Evolutionary conservation across 2,329 filamentous ascomycete species (phyloP).

Genomic region (Pseudogymnoascus sp.): DNA sequence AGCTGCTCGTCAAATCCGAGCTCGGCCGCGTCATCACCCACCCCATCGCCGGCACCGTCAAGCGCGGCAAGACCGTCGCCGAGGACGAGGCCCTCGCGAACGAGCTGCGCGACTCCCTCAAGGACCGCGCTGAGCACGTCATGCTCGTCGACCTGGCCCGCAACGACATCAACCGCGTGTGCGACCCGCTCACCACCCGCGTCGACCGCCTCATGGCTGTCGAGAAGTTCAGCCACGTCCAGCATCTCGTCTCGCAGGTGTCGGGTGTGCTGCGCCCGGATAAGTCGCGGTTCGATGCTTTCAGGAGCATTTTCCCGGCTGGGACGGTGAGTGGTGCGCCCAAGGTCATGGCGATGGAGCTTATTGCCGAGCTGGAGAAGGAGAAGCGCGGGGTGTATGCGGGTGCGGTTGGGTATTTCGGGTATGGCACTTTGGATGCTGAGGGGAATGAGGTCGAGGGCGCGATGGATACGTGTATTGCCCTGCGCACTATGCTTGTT

Average conservation of each 20-base stretch:
- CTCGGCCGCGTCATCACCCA: constrained; percentile 85
- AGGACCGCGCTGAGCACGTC: constrained; percentile 90
- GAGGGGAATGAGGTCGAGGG: constrained; percentile 60
- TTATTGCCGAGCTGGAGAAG: constrained; percentile 86
- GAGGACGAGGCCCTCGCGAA: constrained; percentile 75
- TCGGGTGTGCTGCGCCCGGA: constrained; percentile 76
- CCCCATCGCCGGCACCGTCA: constrained; percentile 92
- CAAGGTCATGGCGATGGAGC: constrained; percentile 93
- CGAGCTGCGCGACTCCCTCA: constrained; percentile 69
- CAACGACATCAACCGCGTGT: constrained; percentile 94
- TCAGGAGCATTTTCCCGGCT: constrained; percentile 92
- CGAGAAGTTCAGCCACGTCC: constrained; percentile 91
- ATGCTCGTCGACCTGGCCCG: constrained; percentile 95
- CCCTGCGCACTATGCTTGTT: constrained; percentile 78
- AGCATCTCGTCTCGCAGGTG: constrained; percentile 93
- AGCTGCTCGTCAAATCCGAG: constrained; percentile 88
- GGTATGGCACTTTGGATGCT: constrained; percentile 64
- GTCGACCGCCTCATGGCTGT: constrained; percentile 94
- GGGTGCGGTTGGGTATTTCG: constrained; percentile 94
- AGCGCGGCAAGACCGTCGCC: constrained; percentile 68
- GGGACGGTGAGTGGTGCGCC: constrained; percentile 93
- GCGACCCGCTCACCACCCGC: constrained; percentile 78
- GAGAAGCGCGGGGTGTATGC: constrained; percentile 96
- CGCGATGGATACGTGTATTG: constrained; percentile 81
- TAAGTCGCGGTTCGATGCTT: constrained; percentile 89